These are phyloP conservation scores for Pachyrhizus erosus DNA, from an alignment of 306 rosid genomes.

Conservation along the genomic window DNA sequence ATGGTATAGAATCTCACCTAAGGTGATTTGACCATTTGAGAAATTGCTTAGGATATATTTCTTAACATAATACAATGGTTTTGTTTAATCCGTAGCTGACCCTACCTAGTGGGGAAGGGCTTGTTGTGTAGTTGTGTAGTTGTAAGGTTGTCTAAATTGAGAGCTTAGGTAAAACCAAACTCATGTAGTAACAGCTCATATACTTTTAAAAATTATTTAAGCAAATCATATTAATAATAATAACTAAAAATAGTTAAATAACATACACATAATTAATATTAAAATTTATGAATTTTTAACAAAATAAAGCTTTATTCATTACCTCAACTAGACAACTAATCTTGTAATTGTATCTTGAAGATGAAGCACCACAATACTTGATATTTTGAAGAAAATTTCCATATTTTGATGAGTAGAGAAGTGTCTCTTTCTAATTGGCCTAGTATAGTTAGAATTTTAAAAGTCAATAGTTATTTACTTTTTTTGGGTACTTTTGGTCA, in stretches of 20 bases:
- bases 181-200: neutral
- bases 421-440: neutral
- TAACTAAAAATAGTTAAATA: neutral
- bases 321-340: neutral
- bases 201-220: neutral
- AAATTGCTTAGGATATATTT: neutral
- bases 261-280: neutral
- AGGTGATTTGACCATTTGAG: neutral
- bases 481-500: neutral
- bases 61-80: neutral
- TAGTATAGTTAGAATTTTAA: neutral
- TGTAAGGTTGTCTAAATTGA: conserved; percentile 13
- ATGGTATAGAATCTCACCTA: neutral
- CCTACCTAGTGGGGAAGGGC: neutral
- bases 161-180: neutral
- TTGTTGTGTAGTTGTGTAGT: neutral
- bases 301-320: neutral
- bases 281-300: neutral
- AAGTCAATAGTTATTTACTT: conserved; percentile 12
- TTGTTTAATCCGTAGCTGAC: conserved; percentile 5
- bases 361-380: neutral
- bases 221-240: neutral
- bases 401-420: neutral
- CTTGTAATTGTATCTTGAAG: conserved; percentile 6
- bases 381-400: neutral